Base-by-base conservation (phyloP, 2,329 filamentous ascomycete genomes). In the Orbilia ellipsospora region DNA sequence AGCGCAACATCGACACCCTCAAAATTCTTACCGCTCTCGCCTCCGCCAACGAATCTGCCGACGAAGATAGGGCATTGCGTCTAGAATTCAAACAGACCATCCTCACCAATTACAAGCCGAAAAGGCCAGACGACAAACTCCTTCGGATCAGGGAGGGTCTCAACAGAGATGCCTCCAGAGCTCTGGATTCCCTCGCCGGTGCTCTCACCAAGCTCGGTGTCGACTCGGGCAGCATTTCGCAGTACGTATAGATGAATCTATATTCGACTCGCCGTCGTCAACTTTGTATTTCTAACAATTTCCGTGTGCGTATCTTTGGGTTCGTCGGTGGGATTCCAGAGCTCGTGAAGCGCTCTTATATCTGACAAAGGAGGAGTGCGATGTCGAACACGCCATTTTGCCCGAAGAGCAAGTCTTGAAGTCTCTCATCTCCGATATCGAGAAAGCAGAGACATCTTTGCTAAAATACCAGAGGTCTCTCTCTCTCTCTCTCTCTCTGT, bases 1-100 rank as follows among this genome's bases (percentile, higher is more conserved):
- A 98, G 83, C 90, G 93, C 79, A 97, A 95, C 80, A 86, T 90
- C 31, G 91, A 94, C 54, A 97, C 94, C 0, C 85, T 97, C 59
- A 90, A 89, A 77, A 89, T 87, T 0, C 86, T 97, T 2, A 86
- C 96, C 7, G 87, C 90, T 26, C 85, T 97, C 6, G 91, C 91
- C 18, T 85, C 89, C 10, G 85, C 89, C 50, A 96, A 95, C 81
- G 93, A 97, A 80, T 83, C 87, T 12, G 91, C 91, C 4, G 91
- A 94, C 77, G 91, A 94, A 79, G 89, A 92, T 78, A 85, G 86
- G 15, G 84, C 84, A 1, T 82, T 90, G 0, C 80, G 92, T 8
- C 84, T 86, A 28, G 84, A 84, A 18, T 83, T 90, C 15, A 89
- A 93, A 78, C 84, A 86, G 42, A 84, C 86, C 31, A 87, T 89